Percentiles rank a stretch among this genome's conserved stretches.
Evolutionary conservation across 495 filamentous ascomycete genomes (phyloP).

Genomic region (Entonaema liquescens): DNA sequence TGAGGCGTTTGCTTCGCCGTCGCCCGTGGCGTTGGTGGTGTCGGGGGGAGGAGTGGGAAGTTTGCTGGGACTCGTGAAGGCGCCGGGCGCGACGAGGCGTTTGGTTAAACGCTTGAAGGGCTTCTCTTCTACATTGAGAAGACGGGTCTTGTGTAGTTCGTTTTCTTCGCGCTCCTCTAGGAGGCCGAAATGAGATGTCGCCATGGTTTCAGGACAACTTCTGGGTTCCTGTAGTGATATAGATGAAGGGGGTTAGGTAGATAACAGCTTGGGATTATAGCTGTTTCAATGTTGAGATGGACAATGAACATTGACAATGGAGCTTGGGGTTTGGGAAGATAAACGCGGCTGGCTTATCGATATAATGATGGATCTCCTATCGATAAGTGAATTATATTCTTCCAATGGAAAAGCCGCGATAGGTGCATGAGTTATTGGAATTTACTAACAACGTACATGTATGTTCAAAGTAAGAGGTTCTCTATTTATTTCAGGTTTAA

Average conservation of each 20-base stretch:
- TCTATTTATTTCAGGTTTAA: too few relatives aligned
- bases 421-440: slow-evolving; percentile 30
- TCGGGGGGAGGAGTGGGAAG: slow-evolving; percentile 79
- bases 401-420: slow-evolving; percentile 17
- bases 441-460: too few relatives aligned
- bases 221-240: not conserved
- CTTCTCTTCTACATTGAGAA: slow-evolving; percentile 90
- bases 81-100: slow-evolving; percentile 72
- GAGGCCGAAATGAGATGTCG: slow-evolving; percentile 45
- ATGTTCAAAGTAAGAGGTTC: not conserved
- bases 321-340: slow-evolving; percentile 1
- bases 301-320: not conserved
- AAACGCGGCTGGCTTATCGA: slow-evolving; percentile 1
- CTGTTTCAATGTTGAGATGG: not conserved
- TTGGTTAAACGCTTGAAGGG: slow-evolving; percentile 91
- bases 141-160: slow-evolving; percentile 87
- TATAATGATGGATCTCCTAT: not conserved
- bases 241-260: not conserved
- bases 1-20: slow-evolving; percentile 25
- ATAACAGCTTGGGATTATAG: not conserved
- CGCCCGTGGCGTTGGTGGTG: slow-evolving; percentile 34
- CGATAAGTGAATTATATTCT: slow-evolving; percentile 18
- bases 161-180: slow-evolving; percentile 70
- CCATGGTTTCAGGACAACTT: slow-evolving; percentile 22
- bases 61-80: slow-evolving; percentile 64